Evolutionary conservation across 2,329 filamentous ascomycete species (phyloP).

Genomic region (Fusarium sp.): DNA sequence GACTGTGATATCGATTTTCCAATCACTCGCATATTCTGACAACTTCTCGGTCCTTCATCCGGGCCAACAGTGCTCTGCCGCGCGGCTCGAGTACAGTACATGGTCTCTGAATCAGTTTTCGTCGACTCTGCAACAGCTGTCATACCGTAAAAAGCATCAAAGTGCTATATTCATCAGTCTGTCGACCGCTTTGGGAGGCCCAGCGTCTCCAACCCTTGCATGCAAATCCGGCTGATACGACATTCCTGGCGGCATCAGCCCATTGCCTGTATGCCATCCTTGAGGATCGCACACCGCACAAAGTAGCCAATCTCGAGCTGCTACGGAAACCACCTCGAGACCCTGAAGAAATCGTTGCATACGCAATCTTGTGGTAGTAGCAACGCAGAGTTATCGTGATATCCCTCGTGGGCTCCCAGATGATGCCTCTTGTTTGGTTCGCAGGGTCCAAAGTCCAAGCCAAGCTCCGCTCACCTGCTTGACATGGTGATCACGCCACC

Average conservation of each 20-base stretch:
- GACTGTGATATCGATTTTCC: not conserved
- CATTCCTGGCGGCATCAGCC: slow-evolving; percentile 26
- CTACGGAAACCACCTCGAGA: slow-evolving; percentile 16
- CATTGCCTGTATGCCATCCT: slow-evolving; percentile 34
- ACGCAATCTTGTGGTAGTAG: slow-evolving; percentile 2
- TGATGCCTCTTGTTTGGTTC: not conserved
- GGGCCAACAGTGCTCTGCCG: not conserved
- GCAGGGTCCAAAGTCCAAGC: not conserved
- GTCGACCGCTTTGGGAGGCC: slow-evolving; percentile 17
- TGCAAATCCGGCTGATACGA: slow-evolving; percentile 32
- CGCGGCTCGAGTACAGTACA: slow-evolving; percentile 16
- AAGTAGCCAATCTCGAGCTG: slow-evolving; percentile 2
- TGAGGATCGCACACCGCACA: slow-evolving; percentile 14
- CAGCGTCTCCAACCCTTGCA: slow-evolving; percentile 13
- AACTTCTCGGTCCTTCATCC: not conserved
- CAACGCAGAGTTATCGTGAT: not conserved
- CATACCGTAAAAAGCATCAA: slow-evolving; percentile 7
- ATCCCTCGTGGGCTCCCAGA: not conserved
- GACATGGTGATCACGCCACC: slow-evolving; percentile 17
- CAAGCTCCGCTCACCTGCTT: slow-evolving; percentile 6
- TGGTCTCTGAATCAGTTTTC: not conserved
- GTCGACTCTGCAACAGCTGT: slow-evolving; percentile 3
- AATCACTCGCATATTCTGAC: slow-evolving; percentile 3
- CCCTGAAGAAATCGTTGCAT: slow-evolving; percentile 2
- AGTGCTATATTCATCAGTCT: slow-evolving; percentile 9